Evolutionary conservation across 1,284 basidiomycete genomes (phyloP), one percentile per base, ranked within the genome.

Genomic region (Rhodotorula sp.): DNA sequence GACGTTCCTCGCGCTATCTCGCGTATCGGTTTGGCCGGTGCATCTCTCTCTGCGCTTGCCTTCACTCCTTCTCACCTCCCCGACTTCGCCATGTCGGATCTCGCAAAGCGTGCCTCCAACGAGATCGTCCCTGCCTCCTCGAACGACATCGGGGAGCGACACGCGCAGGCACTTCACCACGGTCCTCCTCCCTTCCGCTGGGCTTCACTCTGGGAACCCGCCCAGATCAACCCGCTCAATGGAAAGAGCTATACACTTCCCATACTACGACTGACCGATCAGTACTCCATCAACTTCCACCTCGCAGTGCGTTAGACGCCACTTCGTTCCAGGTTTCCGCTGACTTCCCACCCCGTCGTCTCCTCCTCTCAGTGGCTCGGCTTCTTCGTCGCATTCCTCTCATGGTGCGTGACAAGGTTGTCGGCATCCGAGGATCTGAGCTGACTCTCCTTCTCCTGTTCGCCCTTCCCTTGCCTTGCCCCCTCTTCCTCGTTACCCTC

Each of bases 181-280:
- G 67, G 59, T 9, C 60, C 68, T 30, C 68, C 68, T 6, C 56
- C 64, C 0, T 70, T 70, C 68, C 20, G 34, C 0, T 59, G 55
- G 51, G n/a, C 68, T 1, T 63, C 60, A 2, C 47, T 70, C 20
- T 70, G 68, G 68, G 47, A 66, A 26, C 64, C 64, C 4, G 64
- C 68, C 8, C 26, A 28, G 13, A n/a, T 71, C 55, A 59, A 64
- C 47, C 67, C 52, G 18, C 52, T 64, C 15, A 59, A 63, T 64
- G 70, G 83, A 62, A 87, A 86, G 73, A 84, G 83, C 68, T 83
- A 82, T 62, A 86, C 86, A 0, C 79, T 88, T 9, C 85, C 85
- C 8, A 79, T 88, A 57, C 78, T 88, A 70, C 83, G 84, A 56
- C 78, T 87, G 37, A 77, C 78, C n/a, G 85, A 83, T 71, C 82